phyloP scores from a whole-genome alignment of 495 filamentous ascomycete species.

The Lentithecium fluviatile region DNA sequence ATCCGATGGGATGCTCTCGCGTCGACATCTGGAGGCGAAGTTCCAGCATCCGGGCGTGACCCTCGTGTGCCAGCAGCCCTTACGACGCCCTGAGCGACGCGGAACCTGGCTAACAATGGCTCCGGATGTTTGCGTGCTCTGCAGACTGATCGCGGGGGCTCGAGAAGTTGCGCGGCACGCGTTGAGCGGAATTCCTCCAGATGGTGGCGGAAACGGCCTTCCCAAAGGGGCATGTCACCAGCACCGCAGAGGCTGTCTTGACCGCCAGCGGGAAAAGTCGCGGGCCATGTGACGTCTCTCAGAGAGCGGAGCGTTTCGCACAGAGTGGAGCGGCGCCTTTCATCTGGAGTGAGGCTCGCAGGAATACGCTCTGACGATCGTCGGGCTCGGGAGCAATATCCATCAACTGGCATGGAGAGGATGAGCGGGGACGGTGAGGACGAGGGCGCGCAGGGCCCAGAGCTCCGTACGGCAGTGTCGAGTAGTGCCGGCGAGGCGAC shows the following conservation, averaged over 20 bases:
- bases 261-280: slow-evolving; percentile 21
- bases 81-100: neutral
- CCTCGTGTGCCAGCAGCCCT: too few species aligned
- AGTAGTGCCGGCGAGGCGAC: slow-evolving; percentile 22
- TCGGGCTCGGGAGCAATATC: neutral
- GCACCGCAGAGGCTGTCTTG: slow-evolving; percentile 13
- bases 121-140: neutral
- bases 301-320: slow-evolving; percentile 17
- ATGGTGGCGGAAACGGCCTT: slow-evolving; percentile 21
- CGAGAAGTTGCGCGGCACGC: neutral
- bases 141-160: neutral
- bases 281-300: slow-evolving; percentile 29
- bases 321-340: slow-evolving; percentile 10
- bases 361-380: too few species aligned
- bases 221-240: slow-evolving; percentile 32
- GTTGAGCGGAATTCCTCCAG: neutral
- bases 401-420: neutral
- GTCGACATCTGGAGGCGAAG: neutral
- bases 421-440: too few species aligned
- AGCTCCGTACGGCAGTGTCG: slow-evolving; percentile 7
- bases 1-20: neutral
- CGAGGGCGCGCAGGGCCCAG: neutral
- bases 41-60: too few species aligned
- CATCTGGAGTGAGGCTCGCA: slow-evolving; percentile 18
- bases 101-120: slow-evolving; percentile 30